These are phyloP conservation scores for Cryphonectria carpinicola DNA, from an alignment of 2,329 filamentous ascomycete species.

Conservation along the genomic window DNA sequence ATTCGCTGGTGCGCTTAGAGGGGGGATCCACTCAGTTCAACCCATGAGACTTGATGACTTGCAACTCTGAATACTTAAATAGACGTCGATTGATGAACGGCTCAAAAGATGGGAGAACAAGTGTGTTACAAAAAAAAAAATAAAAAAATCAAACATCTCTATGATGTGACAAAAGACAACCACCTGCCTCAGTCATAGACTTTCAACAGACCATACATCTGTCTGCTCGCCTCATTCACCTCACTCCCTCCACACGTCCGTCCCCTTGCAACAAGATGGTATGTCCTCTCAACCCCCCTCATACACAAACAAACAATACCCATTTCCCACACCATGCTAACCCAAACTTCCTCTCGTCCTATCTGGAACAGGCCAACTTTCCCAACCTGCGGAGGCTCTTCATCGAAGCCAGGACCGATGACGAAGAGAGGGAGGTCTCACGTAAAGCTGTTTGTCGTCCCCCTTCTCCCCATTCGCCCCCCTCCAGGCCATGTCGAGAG, in stretches of 20 bases:
- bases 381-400: conserved; percentile 29
- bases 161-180: background rate
- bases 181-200: background rate
- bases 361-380: conserved; percentile 26
- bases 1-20: conserved; percentile 11
- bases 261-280: background rate
- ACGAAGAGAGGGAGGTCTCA: conserved; percentile 84
- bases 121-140: too few species aligned
- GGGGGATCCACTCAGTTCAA: background rate
- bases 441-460: conserved; percentile 72
- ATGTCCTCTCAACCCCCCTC: background rate
- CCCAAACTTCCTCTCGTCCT: background rate
- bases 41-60: background rate
- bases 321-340: background rate
- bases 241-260: background rate
- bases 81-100: background rate
- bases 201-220: background rate
- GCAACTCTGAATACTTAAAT: background rate
- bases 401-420: conserved; percentile 25
- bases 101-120: background rate
- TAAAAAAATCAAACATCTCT: background rate
- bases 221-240: background rate
- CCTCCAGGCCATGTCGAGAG: background rate
- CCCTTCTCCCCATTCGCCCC: background rate
- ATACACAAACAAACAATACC: background rate